These are phyloP conservation scores for Lomentospora prolificans DNA, from an alignment of 2,329 filamentous ascomycete genomes.

Conservation along the genomic window DNA sequence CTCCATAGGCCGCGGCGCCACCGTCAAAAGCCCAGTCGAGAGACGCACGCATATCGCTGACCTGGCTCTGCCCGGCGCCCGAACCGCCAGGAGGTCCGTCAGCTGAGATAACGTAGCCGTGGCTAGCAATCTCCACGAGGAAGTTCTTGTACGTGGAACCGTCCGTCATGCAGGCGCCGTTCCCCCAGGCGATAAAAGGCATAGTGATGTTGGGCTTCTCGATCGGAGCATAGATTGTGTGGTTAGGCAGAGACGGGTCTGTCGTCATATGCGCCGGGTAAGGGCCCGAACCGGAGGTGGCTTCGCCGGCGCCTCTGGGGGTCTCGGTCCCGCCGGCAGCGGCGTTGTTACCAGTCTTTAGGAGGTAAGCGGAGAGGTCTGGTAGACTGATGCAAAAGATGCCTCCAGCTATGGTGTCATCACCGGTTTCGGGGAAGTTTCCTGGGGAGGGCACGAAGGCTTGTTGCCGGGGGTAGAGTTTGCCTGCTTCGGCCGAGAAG, in stretches of 20 bases:
- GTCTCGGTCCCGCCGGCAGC: background rate
- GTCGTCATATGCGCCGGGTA: slow-evolving; percentile 5
- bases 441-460: slow-evolving; percentile 1
- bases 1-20: background rate
- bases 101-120: slow-evolving; percentile 4
- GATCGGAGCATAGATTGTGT: slow-evolving; percentile 6
- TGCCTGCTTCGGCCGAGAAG: background rate
- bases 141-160: slow-evolving; percentile 1
- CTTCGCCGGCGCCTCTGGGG: background rate
- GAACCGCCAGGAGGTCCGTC: background rate
- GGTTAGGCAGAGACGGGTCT: slow-evolving; percentile 2
- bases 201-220: background rate
- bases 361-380: background rate
- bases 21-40: background rate
- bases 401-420: slow-evolving; percentile 1
- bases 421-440: slow-evolving; percentile 1
- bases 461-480: background rate
- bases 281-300: background rate
- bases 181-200: slow-evolving; percentile 4
- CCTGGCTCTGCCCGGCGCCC: background rate
- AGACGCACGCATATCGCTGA: background rate
- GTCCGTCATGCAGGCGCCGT: slow-evolving; percentile 2
- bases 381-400: slow-evolving; percentile 5
- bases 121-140: slow-evolving; percentile 4
- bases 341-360: background rate